These are phyloP conservation scores for Penicillium occitanis DNA, from an alignment of 2,329 filamentous ascomycete genomes.

Conservation along the genomic window DNA sequence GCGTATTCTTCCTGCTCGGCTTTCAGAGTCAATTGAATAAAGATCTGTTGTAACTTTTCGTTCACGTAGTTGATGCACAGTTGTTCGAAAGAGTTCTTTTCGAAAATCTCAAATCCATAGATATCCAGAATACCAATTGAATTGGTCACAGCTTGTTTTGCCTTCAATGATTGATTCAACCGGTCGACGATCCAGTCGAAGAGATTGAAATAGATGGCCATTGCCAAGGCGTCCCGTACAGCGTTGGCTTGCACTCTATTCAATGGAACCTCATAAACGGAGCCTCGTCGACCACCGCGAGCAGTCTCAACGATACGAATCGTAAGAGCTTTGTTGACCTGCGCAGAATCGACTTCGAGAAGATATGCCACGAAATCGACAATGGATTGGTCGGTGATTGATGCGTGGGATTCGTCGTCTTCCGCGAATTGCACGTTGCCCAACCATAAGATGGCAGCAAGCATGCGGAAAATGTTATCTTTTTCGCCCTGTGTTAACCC, in stretches of 20 bases:
- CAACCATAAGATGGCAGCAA: slow-evolving; percentile 87
- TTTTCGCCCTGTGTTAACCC: slow-evolving; percentile 85
- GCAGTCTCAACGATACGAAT: slow-evolving; percentile 78
- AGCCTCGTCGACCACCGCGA: slow-evolving; percentile 64
- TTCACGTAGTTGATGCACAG: slow-evolving; percentile 99
- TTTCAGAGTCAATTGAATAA: slow-evolving; percentile 95
- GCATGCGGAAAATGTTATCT: slow-evolving; percentile 94
- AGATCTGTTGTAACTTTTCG: slow-evolving; percentile 98
- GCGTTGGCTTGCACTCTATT: slow-evolving; percentile 83
- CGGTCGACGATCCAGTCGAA: slow-evolving; percentile 98
- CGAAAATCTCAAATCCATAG: slow-evolving; percentile 98
- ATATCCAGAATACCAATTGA: slow-evolving; percentile 97
- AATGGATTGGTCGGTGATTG: slow-evolving; percentile 82
- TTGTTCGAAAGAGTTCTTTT: slow-evolving; percentile 98
- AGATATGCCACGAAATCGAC: slow-evolving; percentile 94
- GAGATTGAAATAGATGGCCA: slow-evolving; percentile 95
- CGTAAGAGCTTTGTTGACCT: slow-evolving; percentile 83
- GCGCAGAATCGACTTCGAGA: slow-evolving; percentile 77
- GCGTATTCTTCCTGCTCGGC: slow-evolving; percentile 97
- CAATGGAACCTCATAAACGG: slow-evolving; percentile 71
- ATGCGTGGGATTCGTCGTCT: slow-evolving; percentile 84
- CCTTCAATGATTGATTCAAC: slow-evolving; percentile 83
- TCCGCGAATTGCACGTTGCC: slow-evolving; percentile 91
- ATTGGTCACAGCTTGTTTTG: slow-evolving; percentile 72
- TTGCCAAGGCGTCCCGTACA: slow-evolving; percentile 86